Percentiles rank a stretch among this genome's conserved stretches.
Conservation (phyloP, 176 grass and related monocot genomes). For the Aegilops bicornis region DNA sequence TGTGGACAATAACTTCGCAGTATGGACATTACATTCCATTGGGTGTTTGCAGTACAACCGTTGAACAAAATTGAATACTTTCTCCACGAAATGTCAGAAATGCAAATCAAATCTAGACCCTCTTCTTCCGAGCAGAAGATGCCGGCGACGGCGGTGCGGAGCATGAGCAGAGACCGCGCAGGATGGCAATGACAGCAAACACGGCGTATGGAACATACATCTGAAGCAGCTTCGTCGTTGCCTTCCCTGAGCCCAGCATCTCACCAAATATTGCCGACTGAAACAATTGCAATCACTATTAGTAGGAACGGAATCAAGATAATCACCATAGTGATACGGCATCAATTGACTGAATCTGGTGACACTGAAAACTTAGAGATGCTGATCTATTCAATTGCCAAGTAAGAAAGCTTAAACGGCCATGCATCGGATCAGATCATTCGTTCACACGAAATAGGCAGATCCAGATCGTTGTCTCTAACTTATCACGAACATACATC, state of each 20-base stretch:
- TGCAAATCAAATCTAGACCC: conserved; percentile 14
- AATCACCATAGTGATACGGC: background rate
- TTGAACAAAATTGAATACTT: background rate
- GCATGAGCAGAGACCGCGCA: conserved; percentile 48
- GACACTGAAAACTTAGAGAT: background rate
- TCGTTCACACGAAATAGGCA: background rate
- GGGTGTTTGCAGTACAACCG: background rate
- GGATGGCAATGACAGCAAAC: conserved; percentile 49
- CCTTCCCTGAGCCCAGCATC: conserved; percentile 50
- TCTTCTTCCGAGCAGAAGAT: conserved; percentile 45
- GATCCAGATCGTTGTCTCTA: background rate
- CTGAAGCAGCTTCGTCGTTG: conserved; percentile 63
- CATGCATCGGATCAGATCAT: background rate
- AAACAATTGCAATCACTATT: conserved; percentile 9
- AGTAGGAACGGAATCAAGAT: background rate
- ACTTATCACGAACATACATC: too few relatives aligned
- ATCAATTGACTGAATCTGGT: background rate
- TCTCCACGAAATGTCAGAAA: background rate
- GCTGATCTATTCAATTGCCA: background rate
- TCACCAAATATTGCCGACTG: conserved; percentile 69
- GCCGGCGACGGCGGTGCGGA: background rate
- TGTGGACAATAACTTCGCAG: background rate
- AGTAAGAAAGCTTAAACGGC: background rate
- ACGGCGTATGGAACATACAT: conserved; percentile 54
- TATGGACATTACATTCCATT: background rate